Percentiles rank a stretch among this genome's conserved stretches.
Evolutionary conservation across 768 basidiomycete species (phyloP).

Genomic region (Suillus subluteus): DNA sequence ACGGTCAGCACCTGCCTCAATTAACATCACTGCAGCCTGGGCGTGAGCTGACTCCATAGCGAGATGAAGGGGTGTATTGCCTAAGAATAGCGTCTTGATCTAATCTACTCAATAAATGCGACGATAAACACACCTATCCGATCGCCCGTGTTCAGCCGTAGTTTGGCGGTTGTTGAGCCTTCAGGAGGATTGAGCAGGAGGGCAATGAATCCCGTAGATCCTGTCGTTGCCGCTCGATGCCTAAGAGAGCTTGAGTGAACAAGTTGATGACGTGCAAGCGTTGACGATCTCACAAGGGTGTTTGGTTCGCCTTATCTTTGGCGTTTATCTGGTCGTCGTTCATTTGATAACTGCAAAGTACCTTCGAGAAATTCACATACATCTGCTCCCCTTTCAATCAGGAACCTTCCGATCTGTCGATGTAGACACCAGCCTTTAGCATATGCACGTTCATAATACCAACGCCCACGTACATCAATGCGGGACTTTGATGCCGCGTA

Average conservation of each 20-base stretch:
- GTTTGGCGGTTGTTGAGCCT: slow-evolving; percentile 59
- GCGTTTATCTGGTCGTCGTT: slow-evolving; percentile 77
- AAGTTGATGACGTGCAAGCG: neutral
- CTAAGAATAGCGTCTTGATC: slow-evolving; percentile 41
- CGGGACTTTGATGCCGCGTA: slow-evolving; percentile 93
- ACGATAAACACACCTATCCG: slow-evolving; percentile 57
- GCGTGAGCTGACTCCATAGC: slow-evolving; percentile 97
- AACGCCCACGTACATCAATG: slow-evolving; percentile 60
- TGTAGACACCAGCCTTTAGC: slow-evolving; percentile 28
- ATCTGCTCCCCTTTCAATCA: slow-evolving; percentile 89
- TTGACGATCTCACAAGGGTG: slow-evolving; percentile 70
- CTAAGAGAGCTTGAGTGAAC: slow-evolving; percentile 40
- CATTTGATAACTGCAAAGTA: slow-evolving; percentile 34
- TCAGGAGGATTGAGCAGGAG: slow-evolving; percentile 86
- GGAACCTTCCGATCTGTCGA: slow-evolving; percentile 79
- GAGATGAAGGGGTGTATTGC: slow-evolving; percentile 95
- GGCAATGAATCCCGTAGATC: slow-evolving; percentile 86
- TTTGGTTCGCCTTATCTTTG: slow-evolving; percentile 91
- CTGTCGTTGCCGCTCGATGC: slow-evolving; percentile 96
- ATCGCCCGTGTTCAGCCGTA: slow-evolving; percentile 85
- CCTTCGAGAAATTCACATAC: slow-evolving; percentile 55
- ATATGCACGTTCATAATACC: slow-evolving; percentile 26
- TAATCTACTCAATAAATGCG: neutral
- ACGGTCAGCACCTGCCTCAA: slow-evolving; percentile 95
- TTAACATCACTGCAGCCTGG: slow-evolving; percentile 85